Conservation (phyloP, 2,329 filamentous ascomycete genomes). For the Chaetomium strumarium region DNA sequence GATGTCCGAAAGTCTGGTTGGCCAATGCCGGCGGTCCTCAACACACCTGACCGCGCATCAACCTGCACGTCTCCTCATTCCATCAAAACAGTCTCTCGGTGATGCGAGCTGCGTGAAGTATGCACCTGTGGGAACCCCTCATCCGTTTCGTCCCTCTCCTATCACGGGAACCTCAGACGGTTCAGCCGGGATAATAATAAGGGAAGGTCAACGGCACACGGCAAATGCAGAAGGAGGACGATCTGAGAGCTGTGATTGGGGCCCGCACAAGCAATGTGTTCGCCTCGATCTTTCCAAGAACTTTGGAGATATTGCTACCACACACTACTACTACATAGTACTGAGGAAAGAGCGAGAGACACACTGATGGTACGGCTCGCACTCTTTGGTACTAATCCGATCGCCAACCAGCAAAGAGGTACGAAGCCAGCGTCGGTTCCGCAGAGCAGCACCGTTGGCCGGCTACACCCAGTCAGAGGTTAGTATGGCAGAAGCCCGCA, state of each 20-base stretch:
- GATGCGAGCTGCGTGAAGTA: not conserved
- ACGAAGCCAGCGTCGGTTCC: too few species aligned
- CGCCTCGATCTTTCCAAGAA: not conserved
- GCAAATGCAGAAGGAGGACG: conserved; percentile 8
- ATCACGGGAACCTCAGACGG: conserved; percentile 3
- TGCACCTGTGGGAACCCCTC: conserved; percentile 25
- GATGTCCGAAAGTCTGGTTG: not conserved
- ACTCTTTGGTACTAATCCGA: not conserved
- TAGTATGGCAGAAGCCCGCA: not conserved
- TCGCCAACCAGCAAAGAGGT: too few species aligned
- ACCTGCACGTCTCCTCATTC: not conserved
- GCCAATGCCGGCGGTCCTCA: conserved; percentile 9
- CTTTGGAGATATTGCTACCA: not conserved
- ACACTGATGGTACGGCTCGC: not conserved
- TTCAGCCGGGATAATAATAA: conserved; percentile 1
- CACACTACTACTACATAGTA: too few species aligned
- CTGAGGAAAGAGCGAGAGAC: not conserved
- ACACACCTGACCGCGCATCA: not conserved
- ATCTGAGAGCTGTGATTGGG: conserved; percentile 17
- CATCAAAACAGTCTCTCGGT: not conserved
- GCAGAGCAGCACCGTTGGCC: too few species aligned
- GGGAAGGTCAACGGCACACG: conserved; percentile 8
- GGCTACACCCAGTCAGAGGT: not conserved
- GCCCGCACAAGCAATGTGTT: conserved; percentile 6
- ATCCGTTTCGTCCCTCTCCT: conserved; percentile 3